Base-by-base conservation (phyloP, 2,329 filamentous ascomycete genomes). In the Trichothecium roseum region DNA sequence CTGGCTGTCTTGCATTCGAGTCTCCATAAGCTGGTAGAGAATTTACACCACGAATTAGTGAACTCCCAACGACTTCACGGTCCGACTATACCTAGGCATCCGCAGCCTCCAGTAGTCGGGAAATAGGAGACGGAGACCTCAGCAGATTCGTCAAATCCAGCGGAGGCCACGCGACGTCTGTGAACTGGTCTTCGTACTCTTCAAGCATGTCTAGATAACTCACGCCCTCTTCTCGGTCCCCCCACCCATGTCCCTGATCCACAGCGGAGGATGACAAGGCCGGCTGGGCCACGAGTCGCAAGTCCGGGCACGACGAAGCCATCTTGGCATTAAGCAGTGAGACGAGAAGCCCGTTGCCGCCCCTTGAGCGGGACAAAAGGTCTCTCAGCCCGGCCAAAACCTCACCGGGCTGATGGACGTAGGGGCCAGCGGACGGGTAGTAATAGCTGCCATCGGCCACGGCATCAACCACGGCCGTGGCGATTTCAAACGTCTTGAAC, bases 401-500 rank as follows among this genome's bases (percentile, higher is more conserved):
- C 10, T 57, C 54, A 2, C 49, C 48, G 0, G 60, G 53, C 10
- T 50, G 50, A 10, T 51, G 45, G 22, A 41, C 26, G 28, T 39
- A 28, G 38, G 34, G 29, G 27, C 36, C 8, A 35, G 46, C 39
- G 37, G 48, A 39, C 54, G 42, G 27, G 44, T 49, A 18, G 18
- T 16, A 14, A 18, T 22, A 14, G 8, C 28, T 30, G 33, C 30
- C 32, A 29, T 28, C 22, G 4, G 54, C 46, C 31, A 63, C 47
- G 2, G 57, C 56, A 20, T 67, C 63, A 14, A 57, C 55, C 1
- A 67, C 61, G 0, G 62, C 60, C 9, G 55, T 63, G 1, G 64
- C 63, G 30, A 67, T 66, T 38, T 66, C 62, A 34, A 58, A 66
- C 3, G 63, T 63, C 34, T 67, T 67, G 43, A 62, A 62, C 44